A percentile compares a stretch with the other conserved stretches of the same genome.
These are phyloP conservation scores for Haplosporangium gracile DNA, from an alignment of 192 early-diverging fungal genomes.

Conservation along the genomic window DNA sequence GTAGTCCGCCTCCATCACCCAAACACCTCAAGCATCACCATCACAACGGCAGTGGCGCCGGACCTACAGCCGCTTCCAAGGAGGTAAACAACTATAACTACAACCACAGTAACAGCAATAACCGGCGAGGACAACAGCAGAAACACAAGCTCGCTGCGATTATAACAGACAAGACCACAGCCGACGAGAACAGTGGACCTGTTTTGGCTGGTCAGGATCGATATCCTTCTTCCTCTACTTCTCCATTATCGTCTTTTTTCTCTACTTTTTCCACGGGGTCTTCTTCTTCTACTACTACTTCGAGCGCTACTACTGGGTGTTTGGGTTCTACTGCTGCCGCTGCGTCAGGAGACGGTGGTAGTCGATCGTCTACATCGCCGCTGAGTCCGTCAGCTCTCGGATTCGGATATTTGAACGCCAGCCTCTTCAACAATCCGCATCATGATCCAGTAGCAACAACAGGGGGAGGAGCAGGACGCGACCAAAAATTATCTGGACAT, in stretches of 20 bases:
- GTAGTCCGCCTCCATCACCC: constrained; percentile 1
- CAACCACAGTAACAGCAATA: constrained; percentile 3
- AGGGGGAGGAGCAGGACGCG: neutral
- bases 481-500: neutral
- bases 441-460: neutral
- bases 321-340: neutral
- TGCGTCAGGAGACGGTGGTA: neutral
- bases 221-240: neutral
- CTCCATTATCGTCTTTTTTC: neutral
- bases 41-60: neutral
- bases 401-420: constrained; percentile 26
- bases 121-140: neutral
- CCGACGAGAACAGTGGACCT: neutral
- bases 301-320: neutral
- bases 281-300: neutral
- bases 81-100: constrained; percentile 12
- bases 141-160: neutral
- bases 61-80: constrained; percentile 5
- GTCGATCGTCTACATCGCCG: neutral
- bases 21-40: constrained; percentile 9
- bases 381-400: neutral
- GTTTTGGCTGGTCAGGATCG: constrained; percentile 1
- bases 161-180: neutral
- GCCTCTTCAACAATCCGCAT: constrained; percentile 20
- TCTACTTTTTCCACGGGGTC: constrained; percentile 1